Percentiles rank a stretch among this genome's conserved stretches.
Evolutionary conservation across 305 asterid genomes (phyloP).

Genomic region (Nicotiana rustica): DNA sequence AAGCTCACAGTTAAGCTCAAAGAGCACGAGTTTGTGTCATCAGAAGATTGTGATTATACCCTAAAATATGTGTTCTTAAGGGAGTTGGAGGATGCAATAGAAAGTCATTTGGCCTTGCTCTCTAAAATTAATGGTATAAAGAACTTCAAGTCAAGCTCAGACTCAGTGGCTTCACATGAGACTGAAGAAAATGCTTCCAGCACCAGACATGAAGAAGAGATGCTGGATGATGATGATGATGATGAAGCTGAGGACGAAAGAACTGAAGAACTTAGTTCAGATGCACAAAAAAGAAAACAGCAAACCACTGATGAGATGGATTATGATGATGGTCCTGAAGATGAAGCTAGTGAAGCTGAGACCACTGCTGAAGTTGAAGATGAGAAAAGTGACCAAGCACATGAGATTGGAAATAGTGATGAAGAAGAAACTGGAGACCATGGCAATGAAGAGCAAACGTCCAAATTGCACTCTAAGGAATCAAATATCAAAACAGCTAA

Average conservation of each 20-base stretch:
- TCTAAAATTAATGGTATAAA: conserved; percentile 64
- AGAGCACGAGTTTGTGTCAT: conserved; percentile 67
- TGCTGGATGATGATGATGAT: conserved; percentile 62
- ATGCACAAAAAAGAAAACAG: conserved; percentile 65
- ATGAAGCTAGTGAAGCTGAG: conserved; percentile 51
- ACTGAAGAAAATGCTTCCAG: conserved; percentile 54
- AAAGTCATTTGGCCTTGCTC: conserved; percentile 64
- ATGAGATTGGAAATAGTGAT: conserved; percentile 26
- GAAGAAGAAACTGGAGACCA: conserved; percentile 23
- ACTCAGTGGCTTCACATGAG: conserved; percentile 49
- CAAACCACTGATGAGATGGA: conserved; percentile 86
- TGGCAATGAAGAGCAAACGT: conserved; percentile 40
- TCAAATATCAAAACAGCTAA: conserved; percentile 49
- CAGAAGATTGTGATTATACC: conserved; percentile 62
- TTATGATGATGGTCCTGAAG: conserved; percentile 71
- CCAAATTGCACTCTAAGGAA: conserved; percentile 45
- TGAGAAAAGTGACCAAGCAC: conserved; percentile 44
- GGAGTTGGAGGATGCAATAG: conserved; percentile 83
- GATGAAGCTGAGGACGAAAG: conserved; percentile 57
- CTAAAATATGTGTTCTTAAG: conserved; percentile 54
- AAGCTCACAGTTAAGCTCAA: conserved; percentile 68
- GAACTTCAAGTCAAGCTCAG: conserved; percentile 47
- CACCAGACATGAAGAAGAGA: conserved; percentile 42
- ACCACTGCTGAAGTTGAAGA: conserved; percentile 45
- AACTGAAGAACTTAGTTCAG: conserved; percentile 80